Evolutionary conservation across 2,329 filamentous ascomycete species (phyloP), one percentile per base, ranked within the genome.

Genomic region (Cladorrhinum sp.): DNA sequence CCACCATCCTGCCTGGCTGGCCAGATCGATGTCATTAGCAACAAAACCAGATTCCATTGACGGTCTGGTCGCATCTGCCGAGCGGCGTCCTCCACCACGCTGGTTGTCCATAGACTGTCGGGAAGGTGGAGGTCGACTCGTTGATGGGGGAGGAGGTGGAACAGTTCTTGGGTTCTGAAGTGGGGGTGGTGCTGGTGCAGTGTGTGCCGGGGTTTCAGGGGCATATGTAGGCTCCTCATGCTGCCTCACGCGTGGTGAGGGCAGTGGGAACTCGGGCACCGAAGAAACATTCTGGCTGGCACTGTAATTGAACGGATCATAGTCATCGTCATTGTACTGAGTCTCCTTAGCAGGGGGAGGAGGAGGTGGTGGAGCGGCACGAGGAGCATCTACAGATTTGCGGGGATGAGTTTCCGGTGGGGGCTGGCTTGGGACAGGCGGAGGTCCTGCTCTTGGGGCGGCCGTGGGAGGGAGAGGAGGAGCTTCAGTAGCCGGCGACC

Each of bases 11-110:
- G 86, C 90, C 54, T 83, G 81, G 50, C 84, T 79, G 12, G 85
- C 87, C 38, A 98, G 79, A 69, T 98, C 93, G 59, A 98, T 76
- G 62, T 98, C 93, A 59, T 87, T 88, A 45, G 95, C 95, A 64
- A 98, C 93, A 70, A 87, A 96, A 1, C 92, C 91, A 50, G 88
- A 86, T 65, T 93, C 91, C 73, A 87, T 82, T 5, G 88, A 89
- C 20, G 91, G 88, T 51, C 93, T 85, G 41, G 83, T 75, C 59
- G 90, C 79, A 66, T 99, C 95, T 74, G 90, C 85, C 2, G 92
- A 96, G 41, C 83, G 75, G 50, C 82, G 76, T 13, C 70, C 74
- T n/a, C 72, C 71, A 57, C 57, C 61, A 38, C 88, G 81, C 36
- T 81, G 77, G 12, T 87, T 76, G 68, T 95, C 91, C 55, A 87